Evolutionary conservation across 2,329 filamentous ascomycete genomes (phyloP).

Genomic region (Aurifilum marmelostoma): DNA sequence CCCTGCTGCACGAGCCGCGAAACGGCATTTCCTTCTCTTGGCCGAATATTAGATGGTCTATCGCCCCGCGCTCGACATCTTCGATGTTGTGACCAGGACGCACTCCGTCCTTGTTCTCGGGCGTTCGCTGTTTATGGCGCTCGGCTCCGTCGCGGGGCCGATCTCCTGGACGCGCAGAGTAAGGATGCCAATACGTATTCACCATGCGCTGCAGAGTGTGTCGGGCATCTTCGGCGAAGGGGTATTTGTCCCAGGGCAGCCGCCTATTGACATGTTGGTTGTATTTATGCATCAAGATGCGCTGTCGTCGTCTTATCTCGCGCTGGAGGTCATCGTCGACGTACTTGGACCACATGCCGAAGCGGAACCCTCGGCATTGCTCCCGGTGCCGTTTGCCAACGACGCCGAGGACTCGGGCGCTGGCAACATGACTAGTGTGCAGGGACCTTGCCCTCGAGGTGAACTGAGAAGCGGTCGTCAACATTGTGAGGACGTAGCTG

Average conservation of each 20-base stretch:
- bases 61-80: conserved; percentile 48
- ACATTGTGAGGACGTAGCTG: conserved; percentile 35
- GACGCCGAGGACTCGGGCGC: conserved; percentile 29
- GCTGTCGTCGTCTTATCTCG: conserved; percentile 50
- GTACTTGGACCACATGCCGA: conserved; percentile 51
- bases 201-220: conserved; percentile 46
- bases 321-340: conserved; percentile 46
- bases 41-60: conserved; percentile 48
- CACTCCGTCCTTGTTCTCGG: conserved; percentile 42
- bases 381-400: conserved; percentile 36
- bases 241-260: conserved; percentile 50
- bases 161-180: conserved; percentile 34
- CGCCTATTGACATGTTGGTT: conserved; percentile 49
- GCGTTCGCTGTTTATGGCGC: conserved; percentile 40
- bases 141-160: conserved; percentile 42
- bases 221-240: conserved; percentile 41
- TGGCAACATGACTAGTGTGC: conserved; percentile 29
- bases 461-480: conserved; percentile 39
- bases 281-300: conserved; percentile 49
- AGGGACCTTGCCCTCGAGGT: conserved; percentile 36
- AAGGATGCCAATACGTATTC: conserved; percentile 44
- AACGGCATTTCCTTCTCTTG: conserved; percentile 2
- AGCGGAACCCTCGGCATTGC: conserved; percentile 53
- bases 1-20: conserved; percentile 6
- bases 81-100: conserved; percentile 48